Evolutionary conservation across 441 rosid species (phyloP).

Genomic region (Populus hybrid): DNA sequence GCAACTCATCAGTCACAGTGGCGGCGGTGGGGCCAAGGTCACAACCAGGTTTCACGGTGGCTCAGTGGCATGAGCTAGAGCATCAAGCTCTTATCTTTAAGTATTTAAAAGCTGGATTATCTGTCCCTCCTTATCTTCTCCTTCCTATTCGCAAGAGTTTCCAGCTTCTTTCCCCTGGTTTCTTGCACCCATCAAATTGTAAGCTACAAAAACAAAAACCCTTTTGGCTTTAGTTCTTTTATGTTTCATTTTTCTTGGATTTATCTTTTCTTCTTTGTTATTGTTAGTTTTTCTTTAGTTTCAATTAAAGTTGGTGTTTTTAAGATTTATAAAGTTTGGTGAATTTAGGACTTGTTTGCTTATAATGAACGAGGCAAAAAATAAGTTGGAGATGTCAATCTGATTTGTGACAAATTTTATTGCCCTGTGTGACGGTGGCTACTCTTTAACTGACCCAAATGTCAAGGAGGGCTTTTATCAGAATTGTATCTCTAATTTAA

Average conservation of each 20-base stretch:
- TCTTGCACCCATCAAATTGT: neutral
- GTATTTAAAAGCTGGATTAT: constrained; percentile 36
- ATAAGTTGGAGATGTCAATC: neutral
- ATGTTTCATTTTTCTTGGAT: neutral
- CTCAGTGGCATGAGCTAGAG: constrained; percentile 48
- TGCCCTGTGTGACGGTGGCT: neutral
- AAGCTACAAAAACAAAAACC: neutral
- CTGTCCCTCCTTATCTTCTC: constrained; percentile 40
- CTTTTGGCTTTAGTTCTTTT: neutral
- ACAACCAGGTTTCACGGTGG: constrained; percentile 27
- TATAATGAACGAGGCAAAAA: neutral
- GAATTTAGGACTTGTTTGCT: neutral
- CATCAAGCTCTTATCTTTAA: constrained; percentile 45
- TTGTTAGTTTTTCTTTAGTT: neutral
- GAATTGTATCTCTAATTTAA: neutral
- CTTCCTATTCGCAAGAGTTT: constrained; percentile 32
- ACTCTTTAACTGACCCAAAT: neutral
- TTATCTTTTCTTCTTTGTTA: neutral
- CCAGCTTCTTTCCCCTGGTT: neutral
- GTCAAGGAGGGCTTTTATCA: neutral
- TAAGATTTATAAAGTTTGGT: neutral
- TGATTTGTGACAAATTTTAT: too few species aligned
- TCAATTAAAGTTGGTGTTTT: neutral
- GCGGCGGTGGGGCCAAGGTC: constrained; percentile 5
- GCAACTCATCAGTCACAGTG: constrained; percentile 8